Conservation (phyloP, 139 green algal species). For the Limnomonas spitsbergensis region DNA sequence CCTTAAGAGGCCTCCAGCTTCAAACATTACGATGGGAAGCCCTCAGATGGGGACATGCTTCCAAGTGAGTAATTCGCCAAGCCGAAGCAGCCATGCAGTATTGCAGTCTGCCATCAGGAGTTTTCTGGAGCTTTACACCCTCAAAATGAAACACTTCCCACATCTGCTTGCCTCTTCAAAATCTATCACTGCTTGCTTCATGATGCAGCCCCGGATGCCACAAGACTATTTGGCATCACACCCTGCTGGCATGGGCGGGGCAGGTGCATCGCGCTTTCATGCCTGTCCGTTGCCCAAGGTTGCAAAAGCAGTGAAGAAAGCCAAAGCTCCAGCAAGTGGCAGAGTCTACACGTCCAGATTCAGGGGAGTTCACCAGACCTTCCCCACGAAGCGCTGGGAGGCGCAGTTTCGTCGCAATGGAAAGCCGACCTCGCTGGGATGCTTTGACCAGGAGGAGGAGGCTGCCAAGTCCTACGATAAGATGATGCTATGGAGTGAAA, state of each 20-base stretch:
- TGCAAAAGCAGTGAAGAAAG: conserved; percentile 2
- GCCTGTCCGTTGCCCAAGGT: neutral
- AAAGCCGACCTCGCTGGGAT: conserved; percentile 76
- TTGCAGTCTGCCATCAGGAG: too few relatives aligned
- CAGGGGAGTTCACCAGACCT: conserved; percentile 86
- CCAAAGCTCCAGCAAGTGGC: conserved; percentile 39
- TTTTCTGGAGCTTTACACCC: too few relatives aligned
- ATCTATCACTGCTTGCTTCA: too few relatives aligned
- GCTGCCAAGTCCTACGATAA: conserved; percentile 85
- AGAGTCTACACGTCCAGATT: conserved; percentile 80
- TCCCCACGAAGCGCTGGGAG: conserved; percentile 86
- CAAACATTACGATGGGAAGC: neutral
- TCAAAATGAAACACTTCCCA: too few relatives aligned
- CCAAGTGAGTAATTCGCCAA: too few relatives aligned
- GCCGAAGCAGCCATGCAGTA: too few relatives aligned
- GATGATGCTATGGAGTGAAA: conserved; percentile 92
- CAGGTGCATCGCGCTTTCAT: neutral
- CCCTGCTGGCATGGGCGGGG: neutral
- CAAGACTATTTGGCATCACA: neutral
- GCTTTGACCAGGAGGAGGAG: conserved; percentile 83
- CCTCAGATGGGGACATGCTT: too few relatives aligned
- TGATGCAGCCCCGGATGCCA: neutral
- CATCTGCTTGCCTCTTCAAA: too few relatives aligned
- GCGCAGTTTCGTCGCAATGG: conserved; percentile 83
- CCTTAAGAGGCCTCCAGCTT: neutral